Evolutionary conservation across 495 filamentous ascomycete species (phyloP), one percentile per base, ranked within the genome.

Genomic region (Friedmanniomyces simplex): DNA sequence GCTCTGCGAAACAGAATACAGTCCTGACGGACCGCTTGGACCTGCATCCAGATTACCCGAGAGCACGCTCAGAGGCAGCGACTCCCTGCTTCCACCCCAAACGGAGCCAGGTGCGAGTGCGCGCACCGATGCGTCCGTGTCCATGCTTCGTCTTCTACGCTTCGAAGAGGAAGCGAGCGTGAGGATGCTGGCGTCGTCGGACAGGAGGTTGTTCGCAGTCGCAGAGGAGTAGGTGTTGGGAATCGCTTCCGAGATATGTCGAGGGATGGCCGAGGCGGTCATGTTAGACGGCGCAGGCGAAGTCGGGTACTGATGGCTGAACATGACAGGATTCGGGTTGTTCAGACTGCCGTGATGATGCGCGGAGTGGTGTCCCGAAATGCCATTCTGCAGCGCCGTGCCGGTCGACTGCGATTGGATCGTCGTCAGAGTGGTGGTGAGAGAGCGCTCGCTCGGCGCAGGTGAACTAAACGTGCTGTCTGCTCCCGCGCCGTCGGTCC

Each of bases 81-180:
- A 88, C 67, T 98, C 93, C 26, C 83, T 76, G 63, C 86, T 91
- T 20, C 91, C 91, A 20, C 93, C 93, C 76, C 89, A 98, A 0
- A 96, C 73, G 0, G 89, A 95, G 0, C 89, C 94, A 0, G 93
- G 93, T 0, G 93, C 88, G 24, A 98, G 77, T 1, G 89, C 93
- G 43, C 93, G 88, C 18, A 96, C 86, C 0, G 90, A 96, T 2
- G 94, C 94, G 69, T 97, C 91, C 0, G 94, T 97, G 69, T 98
- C 93, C 65, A 96, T 78, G 0, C 89, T 95, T 58, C 89, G 87
- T 39, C 93, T 78, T 20, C 93, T 86, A 45, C 88, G 85, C 68
- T 96, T 95, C 21, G 90, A 95, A 0, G 91, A 96, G 6, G 90
- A 96, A 0, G 93, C 93, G n/a, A 98, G 79, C 0, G 93, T 98